A percentile compares a stretch with the other conserved stretches of the same genome.
phyloP scores from a whole-genome alignment of 2,329 filamentous ascomycete genomes.

The Lasiodiplodia citricola region DNA sequence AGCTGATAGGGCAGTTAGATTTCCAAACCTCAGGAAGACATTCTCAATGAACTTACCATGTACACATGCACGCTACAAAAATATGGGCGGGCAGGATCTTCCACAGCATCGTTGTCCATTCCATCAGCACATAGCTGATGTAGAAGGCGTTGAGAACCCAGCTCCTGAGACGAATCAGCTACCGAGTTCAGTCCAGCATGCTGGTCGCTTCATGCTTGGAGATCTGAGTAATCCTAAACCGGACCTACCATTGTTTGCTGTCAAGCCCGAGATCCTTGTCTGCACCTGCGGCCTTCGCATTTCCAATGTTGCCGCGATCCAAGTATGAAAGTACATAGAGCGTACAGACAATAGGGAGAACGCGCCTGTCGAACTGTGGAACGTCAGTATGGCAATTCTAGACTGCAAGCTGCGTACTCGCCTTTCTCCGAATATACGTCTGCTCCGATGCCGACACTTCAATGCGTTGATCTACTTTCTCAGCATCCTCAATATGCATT shows the following conservation, averaged over 20 bases:
- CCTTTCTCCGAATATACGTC: neutral
- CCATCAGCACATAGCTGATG: conserved; percentile 47
- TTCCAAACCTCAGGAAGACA: neutral
- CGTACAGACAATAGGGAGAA: conserved; percentile 36
- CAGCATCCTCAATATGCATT: conserved; percentile 4
- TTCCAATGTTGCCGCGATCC: conserved; percentile 43
- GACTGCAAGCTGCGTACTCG: neutral
- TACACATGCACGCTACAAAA: conserved; percentile 30
- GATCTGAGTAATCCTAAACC: neutral
- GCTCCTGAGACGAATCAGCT: conserved; percentile 36
- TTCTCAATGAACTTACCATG: conserved; percentile 23
- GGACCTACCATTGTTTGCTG: conserved; percentile 60
- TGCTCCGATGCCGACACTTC: conserved; percentile 5
- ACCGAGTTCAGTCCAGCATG: conserved; percentile 16
- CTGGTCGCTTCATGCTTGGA: neutral
- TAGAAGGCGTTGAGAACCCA: conserved; percentile 68
- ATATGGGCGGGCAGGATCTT: conserved; percentile 35
- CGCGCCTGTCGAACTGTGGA: conserved; percentile 32
- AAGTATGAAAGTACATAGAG: conserved; percentile 38
- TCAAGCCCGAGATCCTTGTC: conserved; percentile 32
- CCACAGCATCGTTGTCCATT: conserved; percentile 44
- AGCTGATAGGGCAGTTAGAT: conserved; percentile 11
- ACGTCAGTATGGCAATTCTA: neutral
- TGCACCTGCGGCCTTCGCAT: conserved; percentile 47
- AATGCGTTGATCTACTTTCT: neutral